A percentile compares a stretch with the other conserved stretches of the same genome.
Conservation (phyloP, 2,329 filamentous ascomycete species). For the Cytospora paraplurivora region DNA sequence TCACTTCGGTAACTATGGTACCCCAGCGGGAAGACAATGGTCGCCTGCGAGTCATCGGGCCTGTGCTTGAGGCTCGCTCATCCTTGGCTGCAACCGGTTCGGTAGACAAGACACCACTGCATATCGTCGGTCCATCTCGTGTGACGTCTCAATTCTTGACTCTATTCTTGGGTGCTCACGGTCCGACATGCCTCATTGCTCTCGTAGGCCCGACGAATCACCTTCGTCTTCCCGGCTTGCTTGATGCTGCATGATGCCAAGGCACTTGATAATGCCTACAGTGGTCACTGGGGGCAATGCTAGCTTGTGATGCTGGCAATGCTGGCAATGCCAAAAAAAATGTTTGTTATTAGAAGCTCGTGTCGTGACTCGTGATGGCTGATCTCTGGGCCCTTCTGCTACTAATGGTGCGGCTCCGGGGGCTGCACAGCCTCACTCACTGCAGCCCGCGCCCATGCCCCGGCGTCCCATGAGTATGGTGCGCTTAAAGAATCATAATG, state of each 20-base stretch:
- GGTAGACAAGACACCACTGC: background rate
- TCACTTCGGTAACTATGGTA: background rate
- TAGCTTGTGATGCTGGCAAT: background rate
- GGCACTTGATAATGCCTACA: background rate
- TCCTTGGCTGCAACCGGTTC: background rate
- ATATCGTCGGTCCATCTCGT: background rate
- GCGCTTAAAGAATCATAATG: conserved; percentile 3
- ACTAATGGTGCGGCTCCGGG: background rate
- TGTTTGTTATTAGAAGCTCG: background rate
- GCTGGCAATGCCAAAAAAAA: background rate
- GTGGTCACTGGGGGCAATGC: background rate
- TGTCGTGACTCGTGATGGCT: conserved; percentile 7
- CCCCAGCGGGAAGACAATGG: background rate
- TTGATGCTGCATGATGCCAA: background rate
- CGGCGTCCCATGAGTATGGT: conserved; percentile 18
- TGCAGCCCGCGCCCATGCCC: background rate
- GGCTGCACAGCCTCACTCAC: conserved; percentile 25
- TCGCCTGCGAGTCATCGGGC: background rate
- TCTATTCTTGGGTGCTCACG: background rate
- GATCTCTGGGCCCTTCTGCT: background rate
- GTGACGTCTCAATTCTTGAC: background rate
- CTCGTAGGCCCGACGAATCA: background rate
- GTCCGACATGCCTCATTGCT: background rate
- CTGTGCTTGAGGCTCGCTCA: background rate
- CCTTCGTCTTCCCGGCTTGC: background rate